A percentile compares a stretch with the other conserved stretches of the same genome.
Evolutionary conservation across 208 protist genomes (phyloP).

Genomic region (Trypanosoma congolense): DNA sequence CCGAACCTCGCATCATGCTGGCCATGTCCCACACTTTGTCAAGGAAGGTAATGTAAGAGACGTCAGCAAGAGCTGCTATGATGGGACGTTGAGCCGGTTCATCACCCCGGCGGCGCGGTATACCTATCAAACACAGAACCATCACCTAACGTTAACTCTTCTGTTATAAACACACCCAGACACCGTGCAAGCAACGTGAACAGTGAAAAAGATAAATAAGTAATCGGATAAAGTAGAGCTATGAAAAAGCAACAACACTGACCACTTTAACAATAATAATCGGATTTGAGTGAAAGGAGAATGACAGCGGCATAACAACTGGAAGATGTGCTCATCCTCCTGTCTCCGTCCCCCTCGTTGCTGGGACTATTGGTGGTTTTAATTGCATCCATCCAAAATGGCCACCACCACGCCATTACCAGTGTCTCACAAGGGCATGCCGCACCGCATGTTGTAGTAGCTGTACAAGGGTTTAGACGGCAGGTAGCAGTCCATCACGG

Average conservation of each 20-base stretch:
- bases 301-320: no score
- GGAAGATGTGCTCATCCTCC: no score
- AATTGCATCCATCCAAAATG: no score
- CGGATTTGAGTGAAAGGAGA: no score
- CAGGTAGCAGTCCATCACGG: conserved; percentile 80
- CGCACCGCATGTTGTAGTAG: conserved; percentile 73
- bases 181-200: no score
- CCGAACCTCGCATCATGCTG: background rate
- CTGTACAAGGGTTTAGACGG: conserved; percentile 55
- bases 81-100: conserved; percentile 14
- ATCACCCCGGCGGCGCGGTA: conserved; percentile 14
- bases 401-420: background rate
- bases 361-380: no score
- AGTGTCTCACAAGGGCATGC: conserved; percentile 31
- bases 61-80: conserved; percentile 4
- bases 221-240: background rate
- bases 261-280: no score
- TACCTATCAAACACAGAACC: conserved; percentile 24
- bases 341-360: no score
- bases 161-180: no score
- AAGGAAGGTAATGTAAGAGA: background rate
- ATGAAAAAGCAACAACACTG: no score
- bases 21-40: background rate
- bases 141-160: conserved; percentile 7
- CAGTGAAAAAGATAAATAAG: conserved; percentile 5